These are phyloP conservation scores for Pythium folliculosum DNA, from an alignment of 352 stramenopile species.

Conservation along the genomic window DNA sequence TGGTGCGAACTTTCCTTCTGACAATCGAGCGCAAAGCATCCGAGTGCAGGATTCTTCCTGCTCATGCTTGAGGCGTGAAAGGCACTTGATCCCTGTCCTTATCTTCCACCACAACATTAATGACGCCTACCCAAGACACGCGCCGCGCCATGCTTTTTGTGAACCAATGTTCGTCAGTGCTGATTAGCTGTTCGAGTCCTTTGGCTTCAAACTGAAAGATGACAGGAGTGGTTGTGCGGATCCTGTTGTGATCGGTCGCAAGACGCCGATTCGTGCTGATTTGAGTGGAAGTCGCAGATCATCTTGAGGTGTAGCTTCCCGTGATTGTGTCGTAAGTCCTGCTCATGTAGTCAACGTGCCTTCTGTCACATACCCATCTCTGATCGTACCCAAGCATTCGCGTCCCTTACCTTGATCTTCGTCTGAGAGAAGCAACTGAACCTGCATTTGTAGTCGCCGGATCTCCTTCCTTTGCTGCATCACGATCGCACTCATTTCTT, in stretches of 20 bases:
- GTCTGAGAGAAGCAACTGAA: conserved; percentile 58
- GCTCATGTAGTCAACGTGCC: neutral
- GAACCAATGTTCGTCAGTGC: no score
- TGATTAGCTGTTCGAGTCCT: conserved; percentile 18
- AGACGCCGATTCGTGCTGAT: conserved; percentile 13
- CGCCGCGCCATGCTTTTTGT: no score
- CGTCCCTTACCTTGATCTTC: conserved; percentile 20
- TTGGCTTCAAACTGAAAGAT: conserved; percentile 48
- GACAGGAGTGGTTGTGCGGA: conserved; percentile 33
- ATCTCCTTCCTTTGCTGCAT: conserved; percentile 72
- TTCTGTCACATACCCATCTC: neutral
- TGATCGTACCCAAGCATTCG: neutral
- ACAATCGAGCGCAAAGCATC: neutral
- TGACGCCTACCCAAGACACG: no score
- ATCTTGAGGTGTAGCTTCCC: conserved; percentile 7
- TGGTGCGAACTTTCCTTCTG: conserved; percentile 6
- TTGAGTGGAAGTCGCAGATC: conserved; percentile 20
- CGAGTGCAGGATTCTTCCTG: neutral
- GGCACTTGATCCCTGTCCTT: no score
- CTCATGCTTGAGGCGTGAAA: neutral
- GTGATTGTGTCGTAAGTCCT: conserved; percentile 13
- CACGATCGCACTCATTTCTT: conserved; percentile 50
- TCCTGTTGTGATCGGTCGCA: conserved; percentile 17
- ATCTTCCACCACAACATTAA: no score
- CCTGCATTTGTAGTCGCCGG: conserved; percentile 62